Evolutionary conservation across 495 filamentous ascomycete species (phyloP).

Genomic region (Neurospora sp.): DNA sequence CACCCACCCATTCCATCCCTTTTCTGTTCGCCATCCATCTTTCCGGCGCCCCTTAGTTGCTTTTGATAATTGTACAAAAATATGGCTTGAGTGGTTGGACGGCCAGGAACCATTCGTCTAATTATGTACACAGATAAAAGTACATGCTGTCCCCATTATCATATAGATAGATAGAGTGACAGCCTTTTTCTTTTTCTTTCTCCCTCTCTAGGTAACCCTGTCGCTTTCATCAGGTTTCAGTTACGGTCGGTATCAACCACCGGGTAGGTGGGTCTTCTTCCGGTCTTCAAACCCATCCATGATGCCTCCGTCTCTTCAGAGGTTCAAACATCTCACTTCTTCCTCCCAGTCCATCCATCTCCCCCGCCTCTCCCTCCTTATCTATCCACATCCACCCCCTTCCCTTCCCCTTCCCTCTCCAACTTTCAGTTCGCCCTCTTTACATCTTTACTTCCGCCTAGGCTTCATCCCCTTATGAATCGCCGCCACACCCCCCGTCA

Average conservation of each 20-base stretch:
- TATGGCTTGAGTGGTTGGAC: background rate
- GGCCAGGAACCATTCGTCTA: background rate
- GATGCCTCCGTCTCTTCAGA: too few species aligned
- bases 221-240: background rate
- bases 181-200: background rate
- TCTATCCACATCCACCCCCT: background rate
- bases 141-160: background rate
- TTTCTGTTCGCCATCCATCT: background rate
- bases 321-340: too few species aligned
- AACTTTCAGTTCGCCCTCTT: too few species aligned
- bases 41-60: background rate
- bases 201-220: too few species aligned
- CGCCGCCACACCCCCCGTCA: slow-evolving; percentile 85
- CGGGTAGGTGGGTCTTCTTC: background rate
- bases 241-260: background rate
- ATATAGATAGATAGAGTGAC: background rate
- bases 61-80: background rate
- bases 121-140: background rate
- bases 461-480: slow-evolving; percentile 97
- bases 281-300: background rate
- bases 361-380: background rate
- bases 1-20: background rate
- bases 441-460: slow-evolving; percentile 14
- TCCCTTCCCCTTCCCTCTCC: background rate
- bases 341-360: too few species aligned